A percentile compares a stretch with the other conserved stretches of the same genome.
These are phyloP conservation scores for Peniophora sp. DNA, from an alignment of 1,284 basidiomycete genomes.

Conservation along the genomic window DNA sequence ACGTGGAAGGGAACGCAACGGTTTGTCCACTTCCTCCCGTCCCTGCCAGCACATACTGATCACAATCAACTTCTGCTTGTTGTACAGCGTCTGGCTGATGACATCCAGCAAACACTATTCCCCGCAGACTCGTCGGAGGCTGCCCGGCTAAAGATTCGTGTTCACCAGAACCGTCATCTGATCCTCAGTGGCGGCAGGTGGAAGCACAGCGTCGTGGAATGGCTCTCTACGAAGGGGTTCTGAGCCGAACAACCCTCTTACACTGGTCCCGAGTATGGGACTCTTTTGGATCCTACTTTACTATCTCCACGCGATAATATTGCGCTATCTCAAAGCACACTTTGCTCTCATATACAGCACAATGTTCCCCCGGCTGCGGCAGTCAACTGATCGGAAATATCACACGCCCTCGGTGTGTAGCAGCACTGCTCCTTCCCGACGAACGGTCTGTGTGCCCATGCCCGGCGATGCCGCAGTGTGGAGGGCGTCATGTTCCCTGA, in stretches of 20 bases:
- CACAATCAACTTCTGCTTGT: conserved; percentile 1
- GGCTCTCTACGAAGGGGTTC: conserved; percentile 54
- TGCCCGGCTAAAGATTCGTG: conserved; percentile 35
- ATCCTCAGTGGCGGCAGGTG: conserved; percentile 49
- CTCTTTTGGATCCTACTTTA: neutral
- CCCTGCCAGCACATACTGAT: conserved; percentile 4
- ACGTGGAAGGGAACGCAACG: conserved; percentile 36
- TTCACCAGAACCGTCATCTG: conserved; percentile 41
- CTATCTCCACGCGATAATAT: neutral
- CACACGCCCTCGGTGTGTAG: too few relatives aligned
- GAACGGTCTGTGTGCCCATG: too few relatives aligned
- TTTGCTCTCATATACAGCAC: too few relatives aligned
- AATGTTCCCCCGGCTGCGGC: too few relatives aligned
- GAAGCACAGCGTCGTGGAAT: conserved; percentile 49
- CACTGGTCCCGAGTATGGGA: neutral
- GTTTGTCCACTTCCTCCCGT: conserved; percentile 21
- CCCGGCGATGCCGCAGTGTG: too few relatives aligned
- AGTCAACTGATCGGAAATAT: too few relatives aligned
- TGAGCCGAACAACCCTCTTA: conserved; percentile 18
- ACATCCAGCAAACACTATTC: conserved; percentile 42
- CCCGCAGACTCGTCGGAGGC: conserved; percentile 35
- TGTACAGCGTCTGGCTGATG: conserved; percentile 41
- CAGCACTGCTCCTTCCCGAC: too few relatives aligned
- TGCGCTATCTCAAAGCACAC: too few relatives aligned
- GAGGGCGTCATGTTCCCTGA: too few relatives aligned